Conservation (phyloP, 805 yeast genomes). For the Kazachstania psychrophila region DNA sequence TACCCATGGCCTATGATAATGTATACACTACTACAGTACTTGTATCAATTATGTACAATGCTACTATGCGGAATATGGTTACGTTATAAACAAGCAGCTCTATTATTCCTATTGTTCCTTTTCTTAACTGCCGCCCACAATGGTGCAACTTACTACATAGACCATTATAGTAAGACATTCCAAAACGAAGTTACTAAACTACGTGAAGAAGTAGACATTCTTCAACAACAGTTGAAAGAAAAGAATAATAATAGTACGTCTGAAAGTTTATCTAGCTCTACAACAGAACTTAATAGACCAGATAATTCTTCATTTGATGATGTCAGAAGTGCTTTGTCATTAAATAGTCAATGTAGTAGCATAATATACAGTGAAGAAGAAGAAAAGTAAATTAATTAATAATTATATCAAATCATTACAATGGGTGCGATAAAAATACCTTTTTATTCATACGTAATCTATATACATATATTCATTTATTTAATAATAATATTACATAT, state of each 20-base stretch:
- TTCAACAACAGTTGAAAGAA: constrained; percentile 35
- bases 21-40: constrained; percentile 77
- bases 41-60: constrained; percentile 83
- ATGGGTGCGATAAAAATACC: neutral
- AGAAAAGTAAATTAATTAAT: neutral
- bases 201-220: constrained; percentile 57
- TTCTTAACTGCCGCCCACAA: constrained; percentile 76
- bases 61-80: constrained; percentile 84
- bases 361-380: neutral
- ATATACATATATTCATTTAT: neutral
- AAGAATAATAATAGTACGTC: neutral
- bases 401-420: neutral
- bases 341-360: neutral
- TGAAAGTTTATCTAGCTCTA: no score
- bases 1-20: constrained; percentile 81
- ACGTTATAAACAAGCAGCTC: constrained; percentile 55
- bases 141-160: constrained; percentile 92
- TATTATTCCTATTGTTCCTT: constrained; percentile 58
- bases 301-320: neutral
- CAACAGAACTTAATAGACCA: neutral
- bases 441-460: neutral
- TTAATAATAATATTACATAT: constrained; percentile 1
- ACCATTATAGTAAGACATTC: constrained; percentile 80
- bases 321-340: neutral
- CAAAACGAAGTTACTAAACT: constrained; percentile 74